phyloP scores from a whole-genome alignment of 805 yeast genomes.

The Metschnikowia lochheadii region DNA sequence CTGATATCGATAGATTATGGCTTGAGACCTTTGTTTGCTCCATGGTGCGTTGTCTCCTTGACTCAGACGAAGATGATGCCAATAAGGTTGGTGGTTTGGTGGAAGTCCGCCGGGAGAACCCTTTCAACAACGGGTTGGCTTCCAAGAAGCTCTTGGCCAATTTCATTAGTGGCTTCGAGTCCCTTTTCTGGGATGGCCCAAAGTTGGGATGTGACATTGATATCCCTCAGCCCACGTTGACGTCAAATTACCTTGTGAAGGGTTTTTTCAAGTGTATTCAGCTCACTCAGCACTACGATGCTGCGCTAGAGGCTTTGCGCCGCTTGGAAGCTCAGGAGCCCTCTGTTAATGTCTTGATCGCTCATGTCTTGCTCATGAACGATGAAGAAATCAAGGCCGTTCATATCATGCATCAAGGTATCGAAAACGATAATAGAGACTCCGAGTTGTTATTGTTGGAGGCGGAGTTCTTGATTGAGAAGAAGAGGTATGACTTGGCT shows the following conservation, averaged over 20 bases:
- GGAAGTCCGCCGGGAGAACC: conserved; percentile 80
- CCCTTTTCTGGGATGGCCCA: conserved; percentile 61
- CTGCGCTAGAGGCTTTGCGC: conserved; percentile 56
- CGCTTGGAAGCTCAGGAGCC: conserved; percentile 51
- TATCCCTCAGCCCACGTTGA: conserved; percentile 61
- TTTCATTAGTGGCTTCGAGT: conserved; percentile 64
- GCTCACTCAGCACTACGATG: conserved; percentile 59
- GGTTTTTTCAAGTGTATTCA: conserved; percentile 63
- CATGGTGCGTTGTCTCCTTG: conserved; percentile 68
- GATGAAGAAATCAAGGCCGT: conserved; percentile 62
- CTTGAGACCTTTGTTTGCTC: conserved; percentile 60
- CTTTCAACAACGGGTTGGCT: conserved; percentile 49
- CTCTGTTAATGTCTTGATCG: conserved; percentile 53
- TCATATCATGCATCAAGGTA: conserved; percentile 47
- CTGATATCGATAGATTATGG: conserved; percentile 53
- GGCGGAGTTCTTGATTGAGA: conserved; percentile 53
- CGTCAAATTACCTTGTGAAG: conserved; percentile 69
- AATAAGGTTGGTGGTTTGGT: conserved; percentile 57
- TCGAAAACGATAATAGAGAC: conserved; percentile 48
- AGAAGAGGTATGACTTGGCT: conserved; percentile 53
- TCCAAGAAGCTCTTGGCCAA: conserved; percentile 39
- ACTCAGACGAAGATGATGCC: conserved; percentile 64
- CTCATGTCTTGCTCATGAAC: conserved; percentile 47
- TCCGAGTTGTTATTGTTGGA: conserved; percentile 52
- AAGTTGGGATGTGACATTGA: conserved; percentile 63